phyloP scores from a whole-genome alignment of 2,329 filamentous ascomycete species.

The Aureobasidium sp. region DNA sequence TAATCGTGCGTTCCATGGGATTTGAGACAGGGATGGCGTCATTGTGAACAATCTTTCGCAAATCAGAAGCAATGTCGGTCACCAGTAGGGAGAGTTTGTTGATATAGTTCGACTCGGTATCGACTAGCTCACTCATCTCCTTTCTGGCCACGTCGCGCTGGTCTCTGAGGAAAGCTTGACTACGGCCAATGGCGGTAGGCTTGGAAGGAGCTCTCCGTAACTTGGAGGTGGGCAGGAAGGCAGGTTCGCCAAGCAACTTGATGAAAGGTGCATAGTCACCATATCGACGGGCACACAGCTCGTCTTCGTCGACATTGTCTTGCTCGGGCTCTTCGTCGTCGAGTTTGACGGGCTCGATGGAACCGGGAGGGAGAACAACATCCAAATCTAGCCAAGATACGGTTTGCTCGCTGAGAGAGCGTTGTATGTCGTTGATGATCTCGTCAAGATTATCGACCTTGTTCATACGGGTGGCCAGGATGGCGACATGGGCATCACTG shows the following conservation, averaged over 20 bases:
- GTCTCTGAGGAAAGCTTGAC: constrained; percentile 67
- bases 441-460: constrained; percentile 70
- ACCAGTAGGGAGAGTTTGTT: constrained; percentile 79
- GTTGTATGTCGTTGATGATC: constrained; percentile 64
- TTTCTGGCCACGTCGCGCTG: constrained; percentile 80
- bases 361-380: constrained; percentile 71
- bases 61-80: constrained; percentile 71
- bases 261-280: constrained; percentile 71
- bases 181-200: constrained; percentile 71
- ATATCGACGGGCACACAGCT: constrained; percentile 58
- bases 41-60: constrained; percentile 56
- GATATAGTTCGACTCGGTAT: constrained; percentile 93
- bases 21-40: constrained; percentile 14
- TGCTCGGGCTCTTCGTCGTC: constrained; percentile 56
- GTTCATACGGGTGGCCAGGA: constrained; percentile 77
- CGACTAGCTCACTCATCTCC: constrained; percentile 82
- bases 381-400: constrained; percentile 83
- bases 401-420: constrained; percentile 72
- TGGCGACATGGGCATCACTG: constrained; percentile 85
- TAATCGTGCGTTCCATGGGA: constrained; percentile 42
- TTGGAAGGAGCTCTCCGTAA: constrained; percentile 81
- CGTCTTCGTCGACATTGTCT: constrained; percentile 50
- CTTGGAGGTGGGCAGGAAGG: constrained; percentile 81
- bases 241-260: constrained; percentile 70
- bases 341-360: constrained; percentile 55